Evolutionary conservation across 495 filamentous ascomycete genomes (phyloP), one percentile per base, ranked within the genome.

Genomic region (Cryomyces minteri): DNA sequence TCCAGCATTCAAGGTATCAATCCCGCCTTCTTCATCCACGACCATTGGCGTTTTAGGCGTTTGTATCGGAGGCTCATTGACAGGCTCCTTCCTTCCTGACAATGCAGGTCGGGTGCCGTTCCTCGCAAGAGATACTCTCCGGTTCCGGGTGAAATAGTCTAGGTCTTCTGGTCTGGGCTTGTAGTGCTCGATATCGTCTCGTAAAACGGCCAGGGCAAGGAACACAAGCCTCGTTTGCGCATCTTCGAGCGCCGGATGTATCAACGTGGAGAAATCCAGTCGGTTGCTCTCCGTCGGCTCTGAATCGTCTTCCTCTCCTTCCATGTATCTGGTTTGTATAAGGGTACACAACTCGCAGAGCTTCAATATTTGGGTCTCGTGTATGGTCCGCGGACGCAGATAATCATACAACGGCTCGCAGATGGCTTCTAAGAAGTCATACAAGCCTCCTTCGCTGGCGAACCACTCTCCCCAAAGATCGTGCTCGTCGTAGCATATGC

Each of bases 301-400:
- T 72, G 40, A 33, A 5, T 49, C 59, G 32, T 93, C 86, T 39
- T 82, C 80, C 34, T 72, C 70, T 39, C 81, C 76, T 25, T 79
- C 66, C 53, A 88, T 69, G 50, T 93, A 93, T 38, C 80, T 76
- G n/a, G 82, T 83, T 51, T 88, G 84, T 8, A 94, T 64, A 57
- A 88, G 70, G 6, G 78, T 79, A 45, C 85, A 79, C 1, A 94
- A 64, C 52, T 84, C 81, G 61, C 85, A 93, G 4, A 88, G 71
- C 64, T 81, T 74, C 65, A 85, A 53, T 51, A 81, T 66, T 73
- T 65, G 73, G 14, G 69, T 77, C 55, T 84, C 80, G 50, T 79
- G 78, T 39, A 83, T 80, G 25, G 76, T 82, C 31, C 72, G 65
- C 6, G 80, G 80, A 32, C 76, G 68, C 25, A 85, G 64, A 51